Evolutionary conservation across 2,329 filamentous ascomycete genomes (phyloP), one percentile per base, ranked within the genome.

Genomic region (Xylariaceae sp.): DNA sequence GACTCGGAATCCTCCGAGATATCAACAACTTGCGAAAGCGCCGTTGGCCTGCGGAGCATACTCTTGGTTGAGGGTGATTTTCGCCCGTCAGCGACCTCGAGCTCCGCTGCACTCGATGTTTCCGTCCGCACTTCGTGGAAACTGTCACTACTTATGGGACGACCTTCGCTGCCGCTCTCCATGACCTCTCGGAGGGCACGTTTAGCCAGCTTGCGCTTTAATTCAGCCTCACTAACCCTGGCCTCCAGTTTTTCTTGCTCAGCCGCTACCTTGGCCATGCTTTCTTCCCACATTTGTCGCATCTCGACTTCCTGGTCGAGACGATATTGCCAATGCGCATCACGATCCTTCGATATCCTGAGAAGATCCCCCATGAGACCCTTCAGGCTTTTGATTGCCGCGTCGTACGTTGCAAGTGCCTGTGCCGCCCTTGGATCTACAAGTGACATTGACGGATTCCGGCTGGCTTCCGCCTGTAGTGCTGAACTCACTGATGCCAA

Each of bases 241-340:
- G 86, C 90, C 71, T 98, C 91, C 1, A 99, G 82, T 49, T 92
- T 85, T 74, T 98, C 95, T 67, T 99, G 95, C 72, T 99, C 95
- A 53, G 86, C 87, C 18, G 93, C 95, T n/a, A 99, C 89, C 67
- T 93, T 88, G 9, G 95, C 92, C 95, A 99, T 97, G 74, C 93
- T 98, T 68, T 99, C 95, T 75, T 99, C 95, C 95, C 95, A 99
- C 86, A 99, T 90, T 57, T 90, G 88, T 40, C 95, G 87, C 76
- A 98, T 89, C 70, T 96, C 91, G 43, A 88, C 88, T 75, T 99
- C 95, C 51, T 92, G 88, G 65, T 96, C 93, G 41, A 99, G 80
- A 14, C 93, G 88, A 71, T 96, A 96, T 73, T 98, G 93, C 95
- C 95, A 99, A 72, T 96, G 96, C 0, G 91, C 87, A 73, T 99